Conservation (phyloP, 2,329 filamentous ascomycete genomes). For the Herpotrichia juniperi region DNA sequence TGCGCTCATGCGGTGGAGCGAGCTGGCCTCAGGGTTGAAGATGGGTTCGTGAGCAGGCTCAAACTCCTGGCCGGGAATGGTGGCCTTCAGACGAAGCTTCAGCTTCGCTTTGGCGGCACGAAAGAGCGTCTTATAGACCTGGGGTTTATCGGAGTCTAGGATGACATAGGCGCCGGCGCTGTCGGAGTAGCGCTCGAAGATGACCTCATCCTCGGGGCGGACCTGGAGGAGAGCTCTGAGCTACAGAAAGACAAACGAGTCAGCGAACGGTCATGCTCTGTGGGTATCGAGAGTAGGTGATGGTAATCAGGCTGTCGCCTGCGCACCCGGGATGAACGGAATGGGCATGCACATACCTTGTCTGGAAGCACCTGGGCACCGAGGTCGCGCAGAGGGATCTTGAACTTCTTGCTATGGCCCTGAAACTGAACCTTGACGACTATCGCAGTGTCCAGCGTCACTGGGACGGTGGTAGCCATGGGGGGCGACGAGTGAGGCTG, state of each 20-base stretch:
- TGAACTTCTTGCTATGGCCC: slow-evolving; percentile 80
- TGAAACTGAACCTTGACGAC: slow-evolving; percentile 85
- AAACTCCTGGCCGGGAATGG: slow-evolving; percentile 60
- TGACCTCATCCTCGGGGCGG: slow-evolving; percentile 64
- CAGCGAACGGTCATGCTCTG: slow-evolving; percentile 13
- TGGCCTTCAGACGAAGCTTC: slow-evolving; percentile 88
- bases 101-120: slow-evolving; percentile 97
- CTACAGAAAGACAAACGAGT: slow-evolving; percentile 21
- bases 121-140: slow-evolving; percentile 96
- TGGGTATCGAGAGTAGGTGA: neutral
- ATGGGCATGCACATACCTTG: slow-evolving; percentile 72
- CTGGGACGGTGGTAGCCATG: slow-evolving; percentile 53
- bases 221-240: slow-evolving; percentile 72
- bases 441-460: slow-evolving; percentile 73
- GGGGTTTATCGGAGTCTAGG: slow-evolving; percentile 76
- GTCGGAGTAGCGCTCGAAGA: slow-evolving; percentile 94
- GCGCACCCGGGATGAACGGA: slow-evolving; percentile 13
- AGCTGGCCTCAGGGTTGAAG: slow-evolving; percentile 16
- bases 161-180: slow-evolving; percentile 81
- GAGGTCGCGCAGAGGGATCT: slow-evolving; percentile 86
- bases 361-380: slow-evolving; percentile 74
- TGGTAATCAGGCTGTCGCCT: slow-evolving; percentile 25
- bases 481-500: slow-evolving; percentile 32
- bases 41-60: slow-evolving; percentile 20
- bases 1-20: slow-evolving; percentile 34